Base-by-base conservation (phyloP, 2,329 filamentous ascomycete genomes). In the Trichoderma sp. region DNA sequence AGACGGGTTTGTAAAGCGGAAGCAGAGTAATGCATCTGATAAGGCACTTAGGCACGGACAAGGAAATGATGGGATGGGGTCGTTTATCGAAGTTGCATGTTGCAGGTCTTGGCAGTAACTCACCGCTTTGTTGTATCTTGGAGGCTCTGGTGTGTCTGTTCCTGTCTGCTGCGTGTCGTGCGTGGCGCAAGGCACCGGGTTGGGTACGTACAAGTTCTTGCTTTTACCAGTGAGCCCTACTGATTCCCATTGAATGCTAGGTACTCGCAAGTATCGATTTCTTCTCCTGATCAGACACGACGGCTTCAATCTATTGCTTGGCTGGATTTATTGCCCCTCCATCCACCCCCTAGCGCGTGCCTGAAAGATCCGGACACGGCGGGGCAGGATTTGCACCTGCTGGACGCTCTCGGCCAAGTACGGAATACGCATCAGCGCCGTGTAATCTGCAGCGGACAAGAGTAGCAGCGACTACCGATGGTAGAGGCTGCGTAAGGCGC, bases 111-210 rank as follows among this genome's bases (percentile, higher is more conserved):
- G 77, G 77, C 77, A 75, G 72, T 75, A 76, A 68, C 79, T 81
- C 80, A 81, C 80, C 80, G 80, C 80, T 77, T 80, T 78, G 80
- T n/a, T 62, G 59, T 62, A 62, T 62, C 79, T 78, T 81, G 78
- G 79, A 62, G 12, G 21, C 35, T 45, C 63, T 66, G 63, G 18
- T 21, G 38, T 45, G 38, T 50, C 45, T 53, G n/a, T 53, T 53
- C 45, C 45, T 53, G 45, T 50, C 45, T 53, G 45, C n/a, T 53
- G n/a, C n/a, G 45, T 12, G 45, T 53, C 45, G 9, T n/a, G n/a
- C 50, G 21, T 56, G 50, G 50, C 21, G n/a, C 18, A 24, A 56
- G 50, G 21, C 9, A 24, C 50, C 21, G n/a, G n/a, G 45, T 53
- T 56, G 50, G n/a, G n/a, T 21, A 56, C 50, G 11, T 56, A 53